Percentiles rank a stretch among this genome's conserved stretches.
Evolutionary conservation across 306 rosid species (phyloP).

Genomic region (Oxytropis ochrocephala): DNA sequence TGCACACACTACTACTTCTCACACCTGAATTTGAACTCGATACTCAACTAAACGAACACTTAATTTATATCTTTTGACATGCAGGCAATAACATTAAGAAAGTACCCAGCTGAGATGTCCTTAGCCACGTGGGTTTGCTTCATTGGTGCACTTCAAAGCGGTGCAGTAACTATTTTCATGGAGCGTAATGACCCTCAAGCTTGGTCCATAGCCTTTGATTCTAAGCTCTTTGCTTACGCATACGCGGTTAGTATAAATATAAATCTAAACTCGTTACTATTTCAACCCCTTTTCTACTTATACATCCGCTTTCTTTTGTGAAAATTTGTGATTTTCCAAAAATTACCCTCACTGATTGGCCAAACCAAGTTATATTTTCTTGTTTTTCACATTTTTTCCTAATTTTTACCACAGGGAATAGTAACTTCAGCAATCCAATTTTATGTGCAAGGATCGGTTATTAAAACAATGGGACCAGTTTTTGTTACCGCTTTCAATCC

Average conservation of each 20-base stretch:
- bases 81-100: conserved; percentile 62
- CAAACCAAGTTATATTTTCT: not conserved
- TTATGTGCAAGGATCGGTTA: conserved; percentile 61
- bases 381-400: not conserved
- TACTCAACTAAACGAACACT: not conserved
- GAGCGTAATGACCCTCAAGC: conserved; percentile 37
- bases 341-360: not conserved
- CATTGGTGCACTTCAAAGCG: conserved; percentile 51
- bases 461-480: conserved; percentile 61
- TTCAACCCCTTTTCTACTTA: not conserved
- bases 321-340: too few species aligned
- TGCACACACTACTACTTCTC: too few species aligned
- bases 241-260: conserved; percentile 66
- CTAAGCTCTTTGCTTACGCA: conserved; percentile 42
- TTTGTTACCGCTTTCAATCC: conserved; percentile 77
- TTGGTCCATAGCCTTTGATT: conserved; percentile 50
- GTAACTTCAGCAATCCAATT: conserved; percentile 60
- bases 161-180: conserved; percentile 32
- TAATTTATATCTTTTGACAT: too few species aligned
- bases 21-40: too few species aligned
- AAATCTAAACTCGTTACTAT: not conserved
- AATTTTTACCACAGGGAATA: conserved; percentile 36
- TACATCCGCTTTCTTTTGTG: too few species aligned
- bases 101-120: conserved; percentile 66
- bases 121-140: conserved; percentile 64